Base-by-base conservation (phyloP, 2,329 filamentous ascomycete genomes). In the Rosellinia necatrix region DNA sequence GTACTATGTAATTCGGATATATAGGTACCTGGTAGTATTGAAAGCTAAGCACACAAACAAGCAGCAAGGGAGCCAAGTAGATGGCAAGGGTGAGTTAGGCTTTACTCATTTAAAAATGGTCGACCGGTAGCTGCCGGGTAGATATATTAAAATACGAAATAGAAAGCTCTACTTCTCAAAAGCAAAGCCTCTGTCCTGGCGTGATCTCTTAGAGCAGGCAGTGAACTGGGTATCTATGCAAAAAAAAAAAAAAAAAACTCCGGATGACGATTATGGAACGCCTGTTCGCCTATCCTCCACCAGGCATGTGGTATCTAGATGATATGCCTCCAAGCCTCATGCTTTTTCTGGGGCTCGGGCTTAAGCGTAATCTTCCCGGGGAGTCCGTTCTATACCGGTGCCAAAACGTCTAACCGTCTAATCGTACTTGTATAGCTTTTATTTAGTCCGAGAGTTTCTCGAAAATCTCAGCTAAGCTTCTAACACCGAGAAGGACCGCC, bases 401-500 rank as follows among this genome's bases (percentile, higher is more conserved):
- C 10, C 21, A 19, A 17, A n/a, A 12, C 40, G 8, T 38, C 22
- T 9, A 22, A 27, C 12, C 3, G 32, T 22, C n/a, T 13, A 38
- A 19, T 17, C 6, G 4, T 12, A 12, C n/a, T 17, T 4, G 4
- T 12, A 12, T 13, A 27, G 4, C 27, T 49, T 59, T 59, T 62
- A 73, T 59, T 59, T 62, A 73, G 49, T 71, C 63, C 19, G 79
- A 74, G 69, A 96, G 74, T 52, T 89, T 81, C 55, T 86, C 81
- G 65, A 97, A 86, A 25, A 97, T 87, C 57, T 79, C 79, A 48
- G 83, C 79, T 32, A 93, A 76, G 69, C 82, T 93, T 68, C 86
- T 80, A 59, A 97, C 84, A 0, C 92, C 92, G 30, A 77, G 77
- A 27, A 97, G 77, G 12, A 83, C 77, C 68, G 97, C 97, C 74